These are phyloP conservation scores for Talaromyces ruber DNA, from an alignment of 495 filamentous ascomycete genomes.

Conservation along the genomic window DNA sequence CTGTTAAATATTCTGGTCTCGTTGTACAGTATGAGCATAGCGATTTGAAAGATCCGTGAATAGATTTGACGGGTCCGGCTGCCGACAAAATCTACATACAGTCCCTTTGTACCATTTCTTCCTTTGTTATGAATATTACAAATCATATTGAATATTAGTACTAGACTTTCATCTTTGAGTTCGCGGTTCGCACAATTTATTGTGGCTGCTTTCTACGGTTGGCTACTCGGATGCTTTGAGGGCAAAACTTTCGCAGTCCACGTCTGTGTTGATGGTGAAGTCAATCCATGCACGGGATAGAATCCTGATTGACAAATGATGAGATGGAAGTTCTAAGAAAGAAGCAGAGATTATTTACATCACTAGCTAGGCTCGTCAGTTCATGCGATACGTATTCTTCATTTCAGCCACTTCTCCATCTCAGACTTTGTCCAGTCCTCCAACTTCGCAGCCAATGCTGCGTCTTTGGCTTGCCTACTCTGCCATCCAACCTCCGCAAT, in stretches of 20 bases:
- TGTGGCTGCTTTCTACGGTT: background rate
- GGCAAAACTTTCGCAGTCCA: background rate
- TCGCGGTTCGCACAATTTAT: background rate
- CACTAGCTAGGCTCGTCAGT: background rate
- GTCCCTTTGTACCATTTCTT: background rate
- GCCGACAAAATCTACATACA: background rate
- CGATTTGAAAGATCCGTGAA: background rate
- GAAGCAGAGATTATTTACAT: background rate
- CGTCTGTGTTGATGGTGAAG: background rate
- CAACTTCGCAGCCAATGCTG: background rate
- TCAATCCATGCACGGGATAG: background rate
- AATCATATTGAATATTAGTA: background rate
- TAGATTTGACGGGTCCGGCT: background rate
- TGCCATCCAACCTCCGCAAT: constrained; percentile 6
- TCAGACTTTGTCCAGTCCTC: constrained; percentile 5
- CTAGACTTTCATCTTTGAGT: background rate
- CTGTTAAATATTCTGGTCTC: background rate
- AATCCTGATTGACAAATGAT: background rate
- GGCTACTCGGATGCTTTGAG: background rate
- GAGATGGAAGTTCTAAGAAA: background rate
- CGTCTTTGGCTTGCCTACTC: constrained; percentile 1
- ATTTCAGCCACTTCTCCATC: constrained; percentile 1
- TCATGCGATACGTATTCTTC: background rate
- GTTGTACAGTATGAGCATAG: constrained; percentile 5
- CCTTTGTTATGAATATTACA: background rate